Base-by-base conservation (phyloP, 768 basidiomycete genomes). In the Psilocybe sp. region DNA sequence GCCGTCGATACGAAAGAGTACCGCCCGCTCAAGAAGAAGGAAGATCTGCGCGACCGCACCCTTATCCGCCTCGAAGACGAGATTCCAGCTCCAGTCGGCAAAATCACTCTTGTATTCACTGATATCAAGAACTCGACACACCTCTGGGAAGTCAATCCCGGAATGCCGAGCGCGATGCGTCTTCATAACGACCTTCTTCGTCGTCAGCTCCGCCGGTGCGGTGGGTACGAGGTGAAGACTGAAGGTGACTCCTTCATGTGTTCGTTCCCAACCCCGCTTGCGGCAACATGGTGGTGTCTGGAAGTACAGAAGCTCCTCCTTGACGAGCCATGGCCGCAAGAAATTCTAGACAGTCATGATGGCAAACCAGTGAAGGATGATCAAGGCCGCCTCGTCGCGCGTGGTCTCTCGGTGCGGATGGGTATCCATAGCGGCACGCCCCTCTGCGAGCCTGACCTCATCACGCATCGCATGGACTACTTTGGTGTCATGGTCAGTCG, bases 161-260 rank as follows among this genome's bases (percentile, higher is more conserved):
- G 95, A 3, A 99, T 98, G 95, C 84, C 88, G 16, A 88, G 87
- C 0, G 94, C 95, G 3, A 95, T 97, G 78, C 82, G 84, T 20
- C 68, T 93, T 57, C 97, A 99, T 69, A 95, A 98, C 64, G 77
- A 72, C 44, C 75, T 98, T 18, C 77, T 98, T 40, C 84, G 97
- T 16, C 80, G 95, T 5, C 85, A 88, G 52, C 72, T 98, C 31
- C 83, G 96, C 23, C 76, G 88, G 37, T 95, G 94, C 60, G 94
- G 94, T 23, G 97, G 97, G 1, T 99, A 98, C 66, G 93, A 98
- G 70, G 96, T 98, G 62, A 99, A 99, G 71, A 99, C 97, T 10
- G 97, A 99, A 84, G 97, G 97, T 23, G 97, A 98, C 61, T 85
- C 96, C 0, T 99, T 99, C 75, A 95, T 99, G 90, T 94, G 94